phyloP scores from a whole-genome alignment of 768 basidiomycete species.

The Amanita rubescens region DNA sequence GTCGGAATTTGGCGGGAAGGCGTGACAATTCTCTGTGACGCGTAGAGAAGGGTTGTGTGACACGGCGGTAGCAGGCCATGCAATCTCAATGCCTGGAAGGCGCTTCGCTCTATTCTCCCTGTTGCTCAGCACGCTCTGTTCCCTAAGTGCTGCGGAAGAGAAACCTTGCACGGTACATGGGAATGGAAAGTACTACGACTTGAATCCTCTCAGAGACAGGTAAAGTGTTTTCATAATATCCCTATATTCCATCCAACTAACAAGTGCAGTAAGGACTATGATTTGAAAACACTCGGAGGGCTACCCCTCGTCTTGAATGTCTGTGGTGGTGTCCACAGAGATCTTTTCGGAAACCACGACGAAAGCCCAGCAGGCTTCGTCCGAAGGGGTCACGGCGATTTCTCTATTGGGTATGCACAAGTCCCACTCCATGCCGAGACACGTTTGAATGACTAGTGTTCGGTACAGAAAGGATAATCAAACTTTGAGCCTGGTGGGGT shows the following conservation, averaged over 20 bases:
- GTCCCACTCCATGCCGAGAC: background rate
- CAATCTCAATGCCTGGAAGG: background rate
- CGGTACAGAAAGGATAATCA: constrained; percentile 49
- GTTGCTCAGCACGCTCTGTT: constrained; percentile 5
- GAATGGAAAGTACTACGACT: constrained; percentile 55
- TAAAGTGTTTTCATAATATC: constrained; percentile 22
- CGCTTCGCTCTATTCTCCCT: constrained; percentile 6
- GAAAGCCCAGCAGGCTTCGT: constrained; percentile 57
- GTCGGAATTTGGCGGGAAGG: constrained; percentile 31
- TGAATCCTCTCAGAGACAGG: constrained; percentile 55
- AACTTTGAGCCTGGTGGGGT: constrained; percentile 46
- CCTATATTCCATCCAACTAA: constrained; percentile 8
- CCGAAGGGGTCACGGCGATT: constrained; percentile 54
- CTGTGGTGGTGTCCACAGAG: constrained; percentile 48
- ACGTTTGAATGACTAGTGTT: background rate
- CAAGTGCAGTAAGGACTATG: constrained; percentile 53
- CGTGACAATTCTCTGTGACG: constrained; percentile 15
- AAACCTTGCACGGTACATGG: constrained; percentile 55
- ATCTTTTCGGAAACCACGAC: constrained; percentile 51
- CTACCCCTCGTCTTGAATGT: constrained; percentile 52
- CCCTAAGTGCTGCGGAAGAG: constrained; percentile 29
- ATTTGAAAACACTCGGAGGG: constrained; percentile 40
- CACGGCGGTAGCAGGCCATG: background rate
- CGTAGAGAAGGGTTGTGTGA: constrained; percentile 17
- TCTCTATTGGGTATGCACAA: constrained; percentile 65